Base-by-base conservation (phyloP, 257 asterid species). In the Fraxinus quadrangulata region DNA sequence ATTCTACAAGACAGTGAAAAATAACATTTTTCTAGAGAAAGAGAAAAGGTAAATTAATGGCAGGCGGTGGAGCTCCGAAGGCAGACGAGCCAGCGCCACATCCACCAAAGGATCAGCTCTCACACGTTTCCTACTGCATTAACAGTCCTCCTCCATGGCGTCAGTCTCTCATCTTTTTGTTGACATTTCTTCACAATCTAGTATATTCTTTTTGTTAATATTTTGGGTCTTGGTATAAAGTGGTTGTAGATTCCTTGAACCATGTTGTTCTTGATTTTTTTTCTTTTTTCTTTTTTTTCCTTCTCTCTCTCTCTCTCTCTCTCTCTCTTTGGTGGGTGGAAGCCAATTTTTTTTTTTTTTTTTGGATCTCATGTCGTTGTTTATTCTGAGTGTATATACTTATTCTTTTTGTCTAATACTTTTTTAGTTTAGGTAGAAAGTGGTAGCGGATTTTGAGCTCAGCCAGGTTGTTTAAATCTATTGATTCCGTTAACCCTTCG, bases 61-160 rank as follows among this genome's bases (percentile, higher is more conserved):
- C 96, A 78, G 97, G 89, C 74, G 91, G 94, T 77, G 89, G 88
- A 83, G 90, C 85, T 73, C 86, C 86, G 2, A 89, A 89, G 84
- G 81, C 89, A 23, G 96, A 87, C 77, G 98, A 92, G 49, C 98
- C 98, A 45, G 89, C 91, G 16, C 93, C 97, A 65, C 99, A 94
- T 81, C 94, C 94, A 75, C 96, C 97, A 0, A 92, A 92, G 83
- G 99, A 94, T 84, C 97, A 94, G 90, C 97, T 94, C 78, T 95
- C 96, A 2, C 82, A 86, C 84, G 96, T 94, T 83, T 85, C 96
- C 56, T 94, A 86, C 90, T 94, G 99, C 99, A 94, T 94, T 70
- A 92, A 95, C 40, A 94, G 99, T 75, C 97, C 97, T 84, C 99
- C 97, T 78, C 97, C 92, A 66, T 94, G 99, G 99, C 97, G 99